Evolutionary conservation across 208 protist species (phyloP).

Genomic region (Leishmania gerbilli): DNA sequence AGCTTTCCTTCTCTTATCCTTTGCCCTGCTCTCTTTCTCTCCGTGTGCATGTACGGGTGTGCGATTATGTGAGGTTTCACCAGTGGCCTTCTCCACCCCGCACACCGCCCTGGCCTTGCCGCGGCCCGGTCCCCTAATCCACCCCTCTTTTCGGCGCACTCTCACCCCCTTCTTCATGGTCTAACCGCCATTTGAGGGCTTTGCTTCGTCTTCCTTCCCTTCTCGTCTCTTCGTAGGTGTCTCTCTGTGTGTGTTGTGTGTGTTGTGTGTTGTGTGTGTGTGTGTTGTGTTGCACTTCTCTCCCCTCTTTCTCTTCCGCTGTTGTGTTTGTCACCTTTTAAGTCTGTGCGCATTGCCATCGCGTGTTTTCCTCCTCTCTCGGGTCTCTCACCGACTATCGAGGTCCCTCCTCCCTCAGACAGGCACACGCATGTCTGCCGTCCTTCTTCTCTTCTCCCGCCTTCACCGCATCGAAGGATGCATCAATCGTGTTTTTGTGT

Average conservation of each 20-base stretch:
- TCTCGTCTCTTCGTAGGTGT: not conserved
- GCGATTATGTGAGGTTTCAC: not conserved
- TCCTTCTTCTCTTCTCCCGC: not conserved
- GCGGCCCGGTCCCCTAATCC: too few species aligned
- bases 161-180: too few species aligned
- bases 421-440: not conserved
- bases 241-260: not conserved
- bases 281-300: not conserved
- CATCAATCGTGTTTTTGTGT: too few species aligned
- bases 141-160: not conserved
- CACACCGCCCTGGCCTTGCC: too few species aligned
- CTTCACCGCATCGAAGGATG: too few species aligned
- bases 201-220: not conserved
- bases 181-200: not conserved
- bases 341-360: too few species aligned
- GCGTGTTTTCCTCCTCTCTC: not conserved
- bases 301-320: not conserved
- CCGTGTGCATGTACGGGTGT: not conserved
- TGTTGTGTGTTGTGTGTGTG: not conserved
- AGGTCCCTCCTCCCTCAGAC: not conserved
- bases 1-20: not conserved
- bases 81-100: not conserved
- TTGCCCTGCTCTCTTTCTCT: not conserved
- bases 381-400: not conserved
- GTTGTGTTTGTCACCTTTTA: not conserved